Conservation (phyloP, 257 asterid genomes). For the Primulina eburnea region DNA sequence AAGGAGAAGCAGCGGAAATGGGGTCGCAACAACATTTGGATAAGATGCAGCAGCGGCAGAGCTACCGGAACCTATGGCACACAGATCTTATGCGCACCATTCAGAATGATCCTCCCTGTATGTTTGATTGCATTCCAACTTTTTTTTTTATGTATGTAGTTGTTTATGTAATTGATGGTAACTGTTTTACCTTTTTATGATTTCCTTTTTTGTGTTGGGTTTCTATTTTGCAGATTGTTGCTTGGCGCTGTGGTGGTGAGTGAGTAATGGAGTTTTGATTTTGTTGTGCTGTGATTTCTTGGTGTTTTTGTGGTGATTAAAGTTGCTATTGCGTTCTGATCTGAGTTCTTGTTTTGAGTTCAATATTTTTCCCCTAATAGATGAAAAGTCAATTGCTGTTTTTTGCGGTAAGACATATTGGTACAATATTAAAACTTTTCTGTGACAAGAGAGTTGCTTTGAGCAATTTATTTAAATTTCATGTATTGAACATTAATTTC, state of each 20-base stretch:
- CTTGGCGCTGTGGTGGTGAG: slow-evolving; percentile 91
- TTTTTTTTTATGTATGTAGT: not conserved
- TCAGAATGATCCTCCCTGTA: slow-evolving; percentile 83
- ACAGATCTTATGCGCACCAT: slow-evolving; percentile 85
- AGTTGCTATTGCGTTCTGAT: slow-evolving; percentile 22
- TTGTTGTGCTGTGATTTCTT: not conserved
- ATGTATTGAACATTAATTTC: not conserved
- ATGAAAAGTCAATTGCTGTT: not conserved
- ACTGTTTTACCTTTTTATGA: not conserved
- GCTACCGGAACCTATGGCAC: slow-evolving; percentile 92
- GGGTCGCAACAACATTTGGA: slow-evolving; percentile 66
- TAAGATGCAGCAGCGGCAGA: slow-evolving; percentile 89
- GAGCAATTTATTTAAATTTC: not conserved
- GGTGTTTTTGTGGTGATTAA: not conserved
- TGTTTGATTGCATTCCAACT: slow-evolving; percentile 4
- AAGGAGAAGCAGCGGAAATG: slow-evolving; percentile 36
- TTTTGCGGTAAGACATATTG: not conserved
- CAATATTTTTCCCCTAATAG: too few relatives aligned
- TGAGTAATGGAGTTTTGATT: slow-evolving; percentile 31
- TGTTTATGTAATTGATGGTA: slow-evolving; percentile 12
- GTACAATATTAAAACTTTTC: too few relatives aligned
- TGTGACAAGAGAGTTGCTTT: not conserved
- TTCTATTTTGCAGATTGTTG: slow-evolving; percentile 76
- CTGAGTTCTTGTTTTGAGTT: not conserved
- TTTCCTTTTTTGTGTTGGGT: not conserved